Evolutionary conservation across 495 filamentous ascomycete species (phyloP).

Genomic region (Penicillium cosmopolitanum): DNA sequence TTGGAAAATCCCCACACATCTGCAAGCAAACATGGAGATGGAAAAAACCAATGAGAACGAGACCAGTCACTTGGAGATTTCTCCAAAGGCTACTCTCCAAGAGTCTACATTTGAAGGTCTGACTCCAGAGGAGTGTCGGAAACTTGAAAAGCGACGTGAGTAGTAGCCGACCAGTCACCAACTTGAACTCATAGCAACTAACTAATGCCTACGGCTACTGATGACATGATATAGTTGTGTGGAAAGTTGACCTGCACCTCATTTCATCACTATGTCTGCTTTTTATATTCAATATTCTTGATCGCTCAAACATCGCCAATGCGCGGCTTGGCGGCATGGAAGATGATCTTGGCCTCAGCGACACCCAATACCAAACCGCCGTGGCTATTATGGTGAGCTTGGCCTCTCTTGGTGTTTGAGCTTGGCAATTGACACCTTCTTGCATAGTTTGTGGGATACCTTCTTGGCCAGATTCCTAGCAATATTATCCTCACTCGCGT

Average conservation of each 20-base stretch:
- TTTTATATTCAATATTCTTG: conserved; percentile 39
- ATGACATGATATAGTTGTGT: conserved; percentile 21
- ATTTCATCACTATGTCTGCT: conserved; percentile 39
- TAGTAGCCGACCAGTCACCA: not conserved
- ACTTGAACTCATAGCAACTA: no score
- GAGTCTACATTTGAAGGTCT: conserved; percentile 10
- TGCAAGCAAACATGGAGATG: conserved; percentile 1
- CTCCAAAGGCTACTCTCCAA: not conserved
- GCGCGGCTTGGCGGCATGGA: conserved; percentile 33
- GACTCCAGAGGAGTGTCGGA: conserved; percentile 1
- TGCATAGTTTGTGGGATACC: conserved; percentile 37
- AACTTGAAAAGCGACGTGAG: conserved; percentile 9
- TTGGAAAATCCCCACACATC: not conserved
- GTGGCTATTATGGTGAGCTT: conserved; percentile 26
- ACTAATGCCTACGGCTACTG: no score
- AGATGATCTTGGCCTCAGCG: conserved; percentile 21
- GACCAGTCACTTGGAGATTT: conserved; percentile 9
- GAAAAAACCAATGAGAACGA: conserved; percentile 5
- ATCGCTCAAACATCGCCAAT: conserved; percentile 35
- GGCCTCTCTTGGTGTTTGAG: not conserved
- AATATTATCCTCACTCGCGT: conserved; percentile 57
- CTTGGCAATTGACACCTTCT: not conserved
- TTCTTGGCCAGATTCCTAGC: conserved; percentile 58
- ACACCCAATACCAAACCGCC: conserved; percentile 31
- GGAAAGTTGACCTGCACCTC: conserved; percentile 42